Evolutionary conservation across 2,329 filamentous ascomycete genomes (phyloP).

Genomic region (Hypoxylon sp.): DNA sequence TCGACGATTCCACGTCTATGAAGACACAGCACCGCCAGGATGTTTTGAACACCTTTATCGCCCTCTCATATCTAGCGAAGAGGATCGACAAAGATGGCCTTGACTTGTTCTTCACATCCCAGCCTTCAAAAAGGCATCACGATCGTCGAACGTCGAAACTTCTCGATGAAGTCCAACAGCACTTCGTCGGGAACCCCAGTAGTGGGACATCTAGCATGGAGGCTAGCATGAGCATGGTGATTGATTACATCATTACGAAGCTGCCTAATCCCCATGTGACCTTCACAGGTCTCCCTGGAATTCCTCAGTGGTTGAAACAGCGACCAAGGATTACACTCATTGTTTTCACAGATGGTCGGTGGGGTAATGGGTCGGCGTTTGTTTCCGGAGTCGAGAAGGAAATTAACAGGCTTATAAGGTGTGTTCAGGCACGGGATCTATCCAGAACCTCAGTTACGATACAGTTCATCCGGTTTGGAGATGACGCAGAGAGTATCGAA

Average conservation of each 20-base stretch:
- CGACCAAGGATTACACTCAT: constrained; percentile 19
- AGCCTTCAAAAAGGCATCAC: constrained; percentile 4
- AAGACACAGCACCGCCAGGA: constrained; percentile 10
- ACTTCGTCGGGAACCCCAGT: background rate
- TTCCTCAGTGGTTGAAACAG: background rate
- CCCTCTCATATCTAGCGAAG: constrained; percentile 22
- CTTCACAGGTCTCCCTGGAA: background rate
- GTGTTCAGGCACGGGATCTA: background rate
- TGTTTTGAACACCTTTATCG: constrained; percentile 23
- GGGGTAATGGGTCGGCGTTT: constrained; percentile 1
- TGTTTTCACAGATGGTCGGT: constrained; percentile 21
- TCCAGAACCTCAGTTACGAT: constrained; percentile 16
- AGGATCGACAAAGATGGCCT: constrained; percentile 12
- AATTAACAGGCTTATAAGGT: background rate
- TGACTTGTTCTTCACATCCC: constrained; percentile 24
- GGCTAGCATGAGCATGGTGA: background rate
- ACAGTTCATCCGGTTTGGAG: constrained; percentile 25
- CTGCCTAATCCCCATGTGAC: background rate
- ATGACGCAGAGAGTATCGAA: constrained; percentile 3
- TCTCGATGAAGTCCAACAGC: background rate
- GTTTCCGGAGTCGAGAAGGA: constrained; percentile 2
- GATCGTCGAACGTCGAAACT: constrained; percentile 7
- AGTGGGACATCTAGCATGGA: constrained; percentile 2
- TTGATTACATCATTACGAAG: constrained; percentile 4
- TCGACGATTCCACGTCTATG: constrained; percentile 26